Evolutionary conservation across 108 stramenopile genomes (phyloP).

Genomic region (Nitzschia putrida): DNA sequence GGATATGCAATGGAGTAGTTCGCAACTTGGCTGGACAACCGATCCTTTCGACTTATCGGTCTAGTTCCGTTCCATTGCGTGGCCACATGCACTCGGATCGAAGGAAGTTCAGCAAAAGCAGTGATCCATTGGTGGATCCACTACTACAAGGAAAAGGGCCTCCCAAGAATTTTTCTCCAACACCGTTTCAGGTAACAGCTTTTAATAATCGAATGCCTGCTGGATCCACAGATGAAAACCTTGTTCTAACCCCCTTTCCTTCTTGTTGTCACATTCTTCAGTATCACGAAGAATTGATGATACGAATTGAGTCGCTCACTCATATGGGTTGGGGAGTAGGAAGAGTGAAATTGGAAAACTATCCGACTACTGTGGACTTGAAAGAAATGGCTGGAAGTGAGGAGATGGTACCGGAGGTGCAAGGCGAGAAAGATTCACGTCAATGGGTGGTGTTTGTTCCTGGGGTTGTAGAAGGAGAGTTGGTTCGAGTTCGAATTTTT

Average conservation of each 20-base stretch:
- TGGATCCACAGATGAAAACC: too few species aligned
- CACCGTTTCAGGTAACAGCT: too few species aligned
- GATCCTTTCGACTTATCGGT: too few species aligned
- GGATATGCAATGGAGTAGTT: too few species aligned
- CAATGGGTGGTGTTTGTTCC: conserved; percentile 92
- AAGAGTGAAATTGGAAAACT: conserved; percentile 11
- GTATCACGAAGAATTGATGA: conserved; percentile 39
- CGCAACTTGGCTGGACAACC: too few species aligned
- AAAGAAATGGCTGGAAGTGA: conserved; percentile 62
- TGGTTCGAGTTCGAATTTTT: conserved; percentile 74
- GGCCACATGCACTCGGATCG: too few species aligned
- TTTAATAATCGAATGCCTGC: too few species aligned
- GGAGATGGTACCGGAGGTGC: conserved; percentile 83
- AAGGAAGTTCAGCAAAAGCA: too few species aligned
- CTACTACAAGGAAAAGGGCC: too few species aligned
- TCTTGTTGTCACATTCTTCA: neutral
- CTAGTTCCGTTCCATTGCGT: too few species aligned
- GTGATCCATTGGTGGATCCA: too few species aligned
- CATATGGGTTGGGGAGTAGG: conserved; percentile 41
- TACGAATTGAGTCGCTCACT: conserved; percentile 39
- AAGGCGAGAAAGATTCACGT: conserved; percentile 1
- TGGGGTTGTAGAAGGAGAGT: conserved; percentile 89
- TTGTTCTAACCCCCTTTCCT: neutral
- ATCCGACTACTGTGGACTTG: neutral
- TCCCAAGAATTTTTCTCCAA: too few species aligned